Conservation (phyloP, 495 filamentous ascomycete species). For the Copromyces sp. region DNA sequence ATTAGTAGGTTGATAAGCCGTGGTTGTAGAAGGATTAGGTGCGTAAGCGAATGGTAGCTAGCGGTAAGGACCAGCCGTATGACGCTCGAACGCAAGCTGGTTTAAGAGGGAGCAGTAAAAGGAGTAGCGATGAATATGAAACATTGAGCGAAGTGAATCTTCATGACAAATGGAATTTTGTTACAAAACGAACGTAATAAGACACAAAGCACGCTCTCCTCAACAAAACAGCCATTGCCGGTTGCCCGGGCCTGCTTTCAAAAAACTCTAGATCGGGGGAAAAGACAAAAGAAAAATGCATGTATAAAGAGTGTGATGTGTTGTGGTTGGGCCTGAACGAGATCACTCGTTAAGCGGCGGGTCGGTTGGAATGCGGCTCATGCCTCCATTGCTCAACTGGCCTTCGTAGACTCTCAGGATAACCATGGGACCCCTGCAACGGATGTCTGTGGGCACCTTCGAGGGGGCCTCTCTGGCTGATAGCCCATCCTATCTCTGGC, state of each 20-base stretch:
- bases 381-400: slow-evolving; percentile 7
- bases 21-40: neutral
- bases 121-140: neutral
- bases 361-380: neutral
- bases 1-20: neutral
- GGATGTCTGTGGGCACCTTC: slow-evolving; percentile 11
- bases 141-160: neutral
- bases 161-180: neutral
- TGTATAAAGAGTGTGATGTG: neutral
- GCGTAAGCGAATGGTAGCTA: neutral
- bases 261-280: slow-evolving; percentile 7
- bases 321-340: neutral
- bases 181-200: neutral
- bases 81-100: neutral
- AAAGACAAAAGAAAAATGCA: neutral
- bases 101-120: neutral
- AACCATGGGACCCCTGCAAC: slow-evolving; percentile 2
- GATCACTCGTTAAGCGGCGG: neutral
- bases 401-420: slow-evolving; percentile 2
- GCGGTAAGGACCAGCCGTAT: neutral
- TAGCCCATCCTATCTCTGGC: slow-evolving; percentile 37
- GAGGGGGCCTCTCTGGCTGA: slow-evolving; percentile 20
- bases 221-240: slow-evolving; percentile 14
- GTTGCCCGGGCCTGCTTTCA: slow-evolving; percentile 28
- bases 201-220: neutral